Evolutionary conservation across 768 basidiomycete genomes (phyloP).

Genomic region (Rickenella mellea): DNA sequence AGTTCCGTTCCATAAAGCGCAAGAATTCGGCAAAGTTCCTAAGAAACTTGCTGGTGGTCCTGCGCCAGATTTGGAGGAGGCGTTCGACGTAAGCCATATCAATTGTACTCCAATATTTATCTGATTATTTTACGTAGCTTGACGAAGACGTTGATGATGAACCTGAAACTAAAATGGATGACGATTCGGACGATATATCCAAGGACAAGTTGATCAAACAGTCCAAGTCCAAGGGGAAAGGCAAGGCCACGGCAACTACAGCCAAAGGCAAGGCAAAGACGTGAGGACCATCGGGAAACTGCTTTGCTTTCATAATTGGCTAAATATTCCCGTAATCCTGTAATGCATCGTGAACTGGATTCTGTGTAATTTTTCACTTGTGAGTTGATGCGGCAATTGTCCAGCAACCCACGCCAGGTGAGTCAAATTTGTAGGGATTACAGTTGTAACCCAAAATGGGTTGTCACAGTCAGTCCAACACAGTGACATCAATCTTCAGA

Average conservation of each 20-base stretch:
- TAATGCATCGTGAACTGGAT: too few species aligned
- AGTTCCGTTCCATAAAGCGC: conserved; percentile 87
- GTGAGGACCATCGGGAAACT: too few species aligned
- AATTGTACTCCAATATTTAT: conserved; percentile 1
- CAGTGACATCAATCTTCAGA: too few species aligned
- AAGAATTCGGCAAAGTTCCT: conserved; percentile 65
- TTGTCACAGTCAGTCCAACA: too few species aligned
- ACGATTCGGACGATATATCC: conserved; percentile 14
- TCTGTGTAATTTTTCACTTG: too few species aligned
- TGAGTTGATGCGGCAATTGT: too few species aligned
- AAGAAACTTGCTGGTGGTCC: conserved; percentile 73
- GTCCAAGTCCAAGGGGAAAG: conserved; percentile 9
- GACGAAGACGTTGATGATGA: conserved; percentile 36
- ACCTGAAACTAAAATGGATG: conserved; percentile 11
- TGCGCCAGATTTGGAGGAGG: conserved; percentile 88
- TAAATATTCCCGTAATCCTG: too few species aligned
- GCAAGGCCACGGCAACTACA: conserved; percentile 1
- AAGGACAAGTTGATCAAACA: conserved; percentile 23
- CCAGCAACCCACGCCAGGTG: too few species aligned
- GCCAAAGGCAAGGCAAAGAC: background rate
- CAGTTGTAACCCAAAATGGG: too few species aligned
- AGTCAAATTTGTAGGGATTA: too few species aligned
- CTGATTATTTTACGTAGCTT: conserved; percentile 18
- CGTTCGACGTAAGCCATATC: conserved; percentile 54
- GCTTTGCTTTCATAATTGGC: too few species aligned